These are phyloP conservation scores for Gastrolobium bilobum DNA, from an alignment of 306 rosid species.

Conservation along the genomic window DNA sequence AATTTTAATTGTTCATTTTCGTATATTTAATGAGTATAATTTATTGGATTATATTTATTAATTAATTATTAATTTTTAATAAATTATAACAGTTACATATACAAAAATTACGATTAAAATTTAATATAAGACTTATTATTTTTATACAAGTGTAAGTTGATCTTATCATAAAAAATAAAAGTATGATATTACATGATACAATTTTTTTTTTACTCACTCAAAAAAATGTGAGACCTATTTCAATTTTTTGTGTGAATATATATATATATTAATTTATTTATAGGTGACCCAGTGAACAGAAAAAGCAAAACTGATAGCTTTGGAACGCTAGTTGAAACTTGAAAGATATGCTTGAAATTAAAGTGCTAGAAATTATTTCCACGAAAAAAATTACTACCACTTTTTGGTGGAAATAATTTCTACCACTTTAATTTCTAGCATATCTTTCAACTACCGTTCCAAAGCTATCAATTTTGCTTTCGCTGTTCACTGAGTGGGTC, in stretches of 20 bases:
- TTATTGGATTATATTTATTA: no score
- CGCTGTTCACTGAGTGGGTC: conserved; percentile 17
- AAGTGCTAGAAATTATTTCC: background rate
- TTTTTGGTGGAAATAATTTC: background rate
- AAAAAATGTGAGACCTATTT: no score
- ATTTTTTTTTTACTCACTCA: no score
- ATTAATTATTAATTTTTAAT: background rate
- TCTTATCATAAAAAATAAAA: no score
- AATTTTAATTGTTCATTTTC: background rate
- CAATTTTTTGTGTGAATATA: no score
- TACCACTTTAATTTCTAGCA: background rate
- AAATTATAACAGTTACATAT: background rate
- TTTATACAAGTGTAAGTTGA: no score
- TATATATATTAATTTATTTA: background rate
- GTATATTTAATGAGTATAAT: no score
- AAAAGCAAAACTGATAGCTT: background rate
- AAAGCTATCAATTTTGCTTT: background rate
- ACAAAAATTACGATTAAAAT: no score
- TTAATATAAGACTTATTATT: no score
- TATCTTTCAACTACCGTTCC: background rate
- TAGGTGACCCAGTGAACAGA: conserved; percentile 19
- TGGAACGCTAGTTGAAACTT: background rate
- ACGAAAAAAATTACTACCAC: background rate
- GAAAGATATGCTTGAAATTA: background rate
- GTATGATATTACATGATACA: no score